Conservation (phyloP, 768 basidiomycete species). For the Leccinum imitatum region DNA sequence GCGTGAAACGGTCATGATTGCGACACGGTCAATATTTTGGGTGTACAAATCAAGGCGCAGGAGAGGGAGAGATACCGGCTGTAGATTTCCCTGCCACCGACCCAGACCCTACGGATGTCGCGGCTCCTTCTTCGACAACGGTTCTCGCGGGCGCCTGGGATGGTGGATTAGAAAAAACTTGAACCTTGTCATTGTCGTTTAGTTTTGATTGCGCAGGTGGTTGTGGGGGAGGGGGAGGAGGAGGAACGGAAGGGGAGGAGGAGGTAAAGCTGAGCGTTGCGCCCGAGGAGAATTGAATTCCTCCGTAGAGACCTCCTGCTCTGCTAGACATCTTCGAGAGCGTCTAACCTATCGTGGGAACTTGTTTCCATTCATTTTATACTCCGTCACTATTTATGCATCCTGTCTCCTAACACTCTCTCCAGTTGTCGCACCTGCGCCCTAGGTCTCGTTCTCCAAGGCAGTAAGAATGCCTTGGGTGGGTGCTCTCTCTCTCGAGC, state of each 20-base stretch:
- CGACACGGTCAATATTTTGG: conserved; percentile 38
- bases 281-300: conserved; percentile 78
- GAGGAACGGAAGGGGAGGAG: conserved; percentile 19
- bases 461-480: too few relatives aligned
- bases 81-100: conserved; percentile 45
- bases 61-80: conserved; percentile 55
- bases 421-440: too few relatives aligned
- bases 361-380: not conserved
- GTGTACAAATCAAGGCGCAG: conserved; percentile 38
- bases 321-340: conserved; percentile 62
- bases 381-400: too few relatives aligned
- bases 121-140: conserved; percentile 27
- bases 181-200: conserved; percentile 21
- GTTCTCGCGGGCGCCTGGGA: conserved; percentile 28
- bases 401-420: too few relatives aligned
- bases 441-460: too few relatives aligned
- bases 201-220: conserved; percentile 19
- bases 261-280: conserved; percentile 50
- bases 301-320: conserved; percentile 84
- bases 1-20: conserved; percentile 33
- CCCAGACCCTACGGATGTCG: conserved; percentile 25
- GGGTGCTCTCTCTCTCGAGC: too few relatives aligned
- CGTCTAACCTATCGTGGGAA: conserved; percentile 22
- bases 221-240: conserved; percentile 25
- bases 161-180: conserved; percentile 13